Conservation (phyloP, 1,284 basidiomycete genomes). For the Coniferiporia sulphurascens region DNA sequence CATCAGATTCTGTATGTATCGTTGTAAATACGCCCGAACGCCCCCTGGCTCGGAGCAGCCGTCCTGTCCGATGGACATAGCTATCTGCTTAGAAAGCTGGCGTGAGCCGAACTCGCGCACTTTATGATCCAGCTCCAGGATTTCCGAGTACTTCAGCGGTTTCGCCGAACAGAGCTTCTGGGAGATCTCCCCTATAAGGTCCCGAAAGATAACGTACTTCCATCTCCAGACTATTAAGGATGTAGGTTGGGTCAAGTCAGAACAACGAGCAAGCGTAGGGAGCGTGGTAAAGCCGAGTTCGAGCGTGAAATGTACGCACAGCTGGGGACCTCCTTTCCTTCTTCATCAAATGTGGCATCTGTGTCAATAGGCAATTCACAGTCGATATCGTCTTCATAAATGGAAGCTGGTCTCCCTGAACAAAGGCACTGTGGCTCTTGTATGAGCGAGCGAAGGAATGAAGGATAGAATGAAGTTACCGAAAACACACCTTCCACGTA, state of each 20-base stretch:
- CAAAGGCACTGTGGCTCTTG: neutral
- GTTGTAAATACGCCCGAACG: neutral
- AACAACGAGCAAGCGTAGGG: too few relatives aligned
- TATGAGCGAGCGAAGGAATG: neutral
- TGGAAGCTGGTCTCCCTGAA: conserved; percentile 2
- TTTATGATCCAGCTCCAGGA: conserved; percentile 9
- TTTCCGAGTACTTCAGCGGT: conserved; percentile 11
- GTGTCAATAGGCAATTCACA: conserved; percentile 9
- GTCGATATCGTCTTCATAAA: conserved; percentile 1
- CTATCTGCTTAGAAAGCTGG: neutral
- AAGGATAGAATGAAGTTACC: neutral
- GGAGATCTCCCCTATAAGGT: conserved; percentile 10
- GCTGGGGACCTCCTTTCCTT: neutral
- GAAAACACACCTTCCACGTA: conserved; percentile 28
- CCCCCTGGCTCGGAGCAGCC: neutral
- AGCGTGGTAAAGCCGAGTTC: neutral
- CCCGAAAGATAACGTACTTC: conserved; percentile 12
- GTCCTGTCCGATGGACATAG: neutral
- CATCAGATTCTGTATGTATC: neutral
- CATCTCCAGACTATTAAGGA: conserved; percentile 11
- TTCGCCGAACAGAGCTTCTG: conserved; percentile 5
- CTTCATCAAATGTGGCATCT: neutral
- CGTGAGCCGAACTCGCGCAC: conserved; percentile 7
- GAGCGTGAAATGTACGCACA: neutral
- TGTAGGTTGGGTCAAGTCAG: too few relatives aligned